Percentiles rank a stretch among this genome's conserved stretches.
These are phyloP conservation scores for Alternaria infectoria DNA, from an alignment of 2,329 filamentous ascomycete species.

Conservation along the genomic window DNA sequence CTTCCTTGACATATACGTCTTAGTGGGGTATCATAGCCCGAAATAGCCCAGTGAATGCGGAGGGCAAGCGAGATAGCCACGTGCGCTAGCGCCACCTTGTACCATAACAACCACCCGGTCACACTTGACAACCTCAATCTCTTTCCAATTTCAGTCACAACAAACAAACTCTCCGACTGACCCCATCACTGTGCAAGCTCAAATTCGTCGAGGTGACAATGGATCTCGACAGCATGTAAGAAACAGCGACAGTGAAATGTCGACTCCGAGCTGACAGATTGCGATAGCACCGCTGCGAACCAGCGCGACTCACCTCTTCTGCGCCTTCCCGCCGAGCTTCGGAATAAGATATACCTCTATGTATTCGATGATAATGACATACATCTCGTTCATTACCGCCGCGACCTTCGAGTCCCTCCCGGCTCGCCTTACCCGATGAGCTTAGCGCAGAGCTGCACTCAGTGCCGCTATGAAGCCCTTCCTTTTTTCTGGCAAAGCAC, in stretches of 20 bases:
- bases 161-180: neutral
- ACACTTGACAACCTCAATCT: neutral
- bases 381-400: too few relatives aligned
- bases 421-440: neutral
- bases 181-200: fast-evolving
- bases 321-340: neutral
- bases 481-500: neutral
- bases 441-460: neutral
- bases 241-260: neutral
- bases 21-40: too few relatives aligned
- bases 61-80: neutral
- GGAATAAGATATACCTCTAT: neutral
- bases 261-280: neutral
- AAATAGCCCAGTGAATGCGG: neutral
- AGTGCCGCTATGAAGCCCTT: neutral
- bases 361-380: fast-evolving
- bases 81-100: neutral
- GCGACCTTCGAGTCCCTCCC: neutral
- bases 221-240: neutral
- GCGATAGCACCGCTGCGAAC: neutral
- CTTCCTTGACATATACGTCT: too few relatives aligned
- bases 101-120: neutral
- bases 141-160: neutral
- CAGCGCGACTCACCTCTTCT: neutral
- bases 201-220: neutral